Conservation (phyloP, 306 rosid species). For the Hylodesmum podocarpum region DNA sequence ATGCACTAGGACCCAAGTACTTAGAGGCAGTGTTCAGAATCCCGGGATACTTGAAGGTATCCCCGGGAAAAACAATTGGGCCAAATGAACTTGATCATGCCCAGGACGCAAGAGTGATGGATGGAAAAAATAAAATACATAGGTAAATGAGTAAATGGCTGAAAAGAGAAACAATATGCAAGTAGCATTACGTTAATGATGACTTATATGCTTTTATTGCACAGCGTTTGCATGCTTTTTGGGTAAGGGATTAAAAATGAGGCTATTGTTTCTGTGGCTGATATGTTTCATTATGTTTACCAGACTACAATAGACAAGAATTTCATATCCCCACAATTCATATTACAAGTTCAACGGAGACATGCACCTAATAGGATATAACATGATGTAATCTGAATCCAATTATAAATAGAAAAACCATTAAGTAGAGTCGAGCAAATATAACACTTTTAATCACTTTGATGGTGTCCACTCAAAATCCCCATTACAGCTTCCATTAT, state of each 20-base stretch:
- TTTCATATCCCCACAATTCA: background rate
- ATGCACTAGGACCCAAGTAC: background rate
- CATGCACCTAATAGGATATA: background rate
- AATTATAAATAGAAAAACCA: background rate
- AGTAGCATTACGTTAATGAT: no score
- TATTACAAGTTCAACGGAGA: background rate
- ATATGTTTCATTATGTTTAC: background rate
- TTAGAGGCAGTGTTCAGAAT: background rate
- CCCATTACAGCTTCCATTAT: constrained; percentile 29
- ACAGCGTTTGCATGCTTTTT: background rate
- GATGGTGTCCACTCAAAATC: constrained; percentile 22
- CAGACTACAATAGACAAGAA: background rate
- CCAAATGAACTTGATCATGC: background rate
- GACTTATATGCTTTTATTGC: no score
- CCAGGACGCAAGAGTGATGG: background rate
- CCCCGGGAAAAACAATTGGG: background rate
- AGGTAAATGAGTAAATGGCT: no score
- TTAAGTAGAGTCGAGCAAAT: constrained; percentile 3
- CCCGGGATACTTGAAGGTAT: background rate
- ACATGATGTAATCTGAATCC: background rate
- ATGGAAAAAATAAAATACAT: background rate
- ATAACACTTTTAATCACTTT: constrained; percentile 1
- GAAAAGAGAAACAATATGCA: no score
- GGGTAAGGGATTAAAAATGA: background rate
- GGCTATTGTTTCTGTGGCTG: background rate